These are phyloP conservation scores for Heliamphora pulchella DNA, from an alignment of 179 eudicot genomes.

Conservation along the genomic window DNA sequence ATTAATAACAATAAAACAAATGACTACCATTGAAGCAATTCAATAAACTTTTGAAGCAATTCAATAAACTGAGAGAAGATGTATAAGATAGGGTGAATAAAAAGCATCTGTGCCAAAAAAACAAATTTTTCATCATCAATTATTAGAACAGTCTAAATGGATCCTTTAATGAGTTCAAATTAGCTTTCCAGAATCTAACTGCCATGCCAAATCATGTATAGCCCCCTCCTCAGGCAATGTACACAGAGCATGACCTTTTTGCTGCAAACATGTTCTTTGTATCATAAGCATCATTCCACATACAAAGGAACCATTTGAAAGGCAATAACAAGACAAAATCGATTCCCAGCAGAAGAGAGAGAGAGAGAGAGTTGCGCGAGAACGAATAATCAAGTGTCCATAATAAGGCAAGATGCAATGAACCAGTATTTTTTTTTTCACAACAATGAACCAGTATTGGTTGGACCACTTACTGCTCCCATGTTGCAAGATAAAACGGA, in stretches of 20 bases:
- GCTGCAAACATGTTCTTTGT: not conserved
- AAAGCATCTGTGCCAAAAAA: slow-evolving; percentile 8
- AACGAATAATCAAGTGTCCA: not conserved
- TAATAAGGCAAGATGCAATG: not conserved
- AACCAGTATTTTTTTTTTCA: not conserved
- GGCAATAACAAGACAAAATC: not conserved
- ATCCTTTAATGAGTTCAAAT: not conserved
- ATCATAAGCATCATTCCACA: not conserved
- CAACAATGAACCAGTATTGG: not conserved
- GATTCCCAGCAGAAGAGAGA: not conserved
- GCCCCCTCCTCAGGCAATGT: not conserved
- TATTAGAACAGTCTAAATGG: not conserved
- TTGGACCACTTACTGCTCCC: slow-evolving; percentile 72
- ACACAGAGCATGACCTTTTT: not conserved
- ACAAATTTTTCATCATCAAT: not conserved
- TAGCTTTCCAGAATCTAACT: not conserved
- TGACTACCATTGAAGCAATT: too few species aligned
- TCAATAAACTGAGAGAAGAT: not conserved
- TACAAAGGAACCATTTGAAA: not conserved
- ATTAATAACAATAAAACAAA: slow-evolving; percentile 7
- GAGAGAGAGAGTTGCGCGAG: not conserved
- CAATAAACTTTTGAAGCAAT: too few species aligned
- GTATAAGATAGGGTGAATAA: not conserved
- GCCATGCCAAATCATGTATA: not conserved
- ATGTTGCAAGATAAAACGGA: slow-evolving; percentile 92